These are phyloP conservation scores for Sistotremastrum niveocremeum DNA, from an alignment of 768 basidiomycete species.

Conservation along the genomic window DNA sequence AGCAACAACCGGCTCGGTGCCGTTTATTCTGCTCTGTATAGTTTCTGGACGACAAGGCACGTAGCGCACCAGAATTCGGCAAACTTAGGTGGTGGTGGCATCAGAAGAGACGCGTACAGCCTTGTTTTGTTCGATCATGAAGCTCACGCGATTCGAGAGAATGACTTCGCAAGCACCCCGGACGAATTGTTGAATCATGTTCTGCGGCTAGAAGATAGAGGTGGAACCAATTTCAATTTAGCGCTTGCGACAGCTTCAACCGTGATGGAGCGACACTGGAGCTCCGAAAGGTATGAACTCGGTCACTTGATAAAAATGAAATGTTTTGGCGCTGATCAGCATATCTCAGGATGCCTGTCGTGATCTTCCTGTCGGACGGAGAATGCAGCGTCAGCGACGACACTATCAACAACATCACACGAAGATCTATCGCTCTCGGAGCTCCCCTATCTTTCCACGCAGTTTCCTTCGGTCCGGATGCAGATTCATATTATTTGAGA, in stretches of 20 bases:
- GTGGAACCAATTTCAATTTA: conserved; percentile 30
- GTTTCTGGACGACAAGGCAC: conserved; percentile 43
- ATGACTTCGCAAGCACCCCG: conserved; percentile 34
- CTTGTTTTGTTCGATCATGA: conserved; percentile 31
- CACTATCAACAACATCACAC: conserved; percentile 27
- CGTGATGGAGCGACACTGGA: conserved; percentile 35
- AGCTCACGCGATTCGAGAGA: conserved; percentile 16
- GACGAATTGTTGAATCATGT: conserved; percentile 28
- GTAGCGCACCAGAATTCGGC: conserved; percentile 14
- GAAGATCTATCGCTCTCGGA: conserved; percentile 31
- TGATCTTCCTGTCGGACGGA: conserved; percentile 48
- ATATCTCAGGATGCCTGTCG: conserved; percentile 28
- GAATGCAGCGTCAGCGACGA: conserved; percentile 27
- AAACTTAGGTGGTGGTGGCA: conserved; percentile 6
- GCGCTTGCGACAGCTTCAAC: conserved; percentile 25
- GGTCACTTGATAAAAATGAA: neutral
- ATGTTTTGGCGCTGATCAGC: conserved; percentile 1
- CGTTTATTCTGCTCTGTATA: conserved; percentile 39
- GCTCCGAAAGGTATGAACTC: conserved; percentile 28
- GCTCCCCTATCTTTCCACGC: conserved; percentile 43
- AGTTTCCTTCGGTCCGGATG: conserved; percentile 36
- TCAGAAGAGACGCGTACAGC: conserved; percentile 41
- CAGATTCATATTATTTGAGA: conserved; percentile 17
- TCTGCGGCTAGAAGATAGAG: conserved; percentile 17
- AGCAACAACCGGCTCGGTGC: conserved; percentile 42